Evolutionary conservation across 495 filamentous ascomycete genomes (phyloP).

Genomic region (Penicillium chermesinum): DNA sequence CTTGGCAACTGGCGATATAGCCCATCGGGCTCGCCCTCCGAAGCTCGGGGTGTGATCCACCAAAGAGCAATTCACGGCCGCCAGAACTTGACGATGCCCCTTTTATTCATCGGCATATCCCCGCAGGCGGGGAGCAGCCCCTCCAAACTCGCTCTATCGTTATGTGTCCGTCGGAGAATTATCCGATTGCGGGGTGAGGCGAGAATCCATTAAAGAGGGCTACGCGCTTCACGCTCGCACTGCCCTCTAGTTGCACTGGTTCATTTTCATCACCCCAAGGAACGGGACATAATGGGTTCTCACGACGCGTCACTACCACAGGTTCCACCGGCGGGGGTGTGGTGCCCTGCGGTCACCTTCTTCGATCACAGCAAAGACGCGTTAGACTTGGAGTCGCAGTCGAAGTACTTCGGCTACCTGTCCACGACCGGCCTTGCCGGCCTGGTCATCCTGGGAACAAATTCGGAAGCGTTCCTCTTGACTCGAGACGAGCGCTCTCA

Average conservation of each 20-base stretch:
- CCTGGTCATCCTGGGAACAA: conserved; percentile 59
- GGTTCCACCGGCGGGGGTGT: conserved; percentile 14
- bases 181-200: too few relatives aligned
- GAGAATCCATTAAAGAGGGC: too few relatives aligned
- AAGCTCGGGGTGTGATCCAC: too few relatives aligned
- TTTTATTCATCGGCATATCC: neutral
- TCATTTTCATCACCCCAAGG: too few relatives aligned
- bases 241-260: too few relatives aligned
- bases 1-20: too few relatives aligned
- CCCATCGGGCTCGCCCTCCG: too few relatives aligned
- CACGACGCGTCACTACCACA: conserved; percentile 16
- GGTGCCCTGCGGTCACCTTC: conserved; percentile 34
- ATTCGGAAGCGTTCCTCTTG: conserved; percentile 48
- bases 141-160: neutral
- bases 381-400: conserved; percentile 45
- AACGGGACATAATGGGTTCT: conserved; percentile 1
- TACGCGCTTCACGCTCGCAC: too few relatives aligned
- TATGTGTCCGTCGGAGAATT: too few relatives aligned
- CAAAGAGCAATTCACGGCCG: too few relatives aligned
- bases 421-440: conserved; percentile 46
- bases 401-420: conserved; percentile 53
- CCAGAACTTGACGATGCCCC: neutral
- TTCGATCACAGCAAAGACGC: conserved; percentile 51
- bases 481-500: conserved; percentile 49
- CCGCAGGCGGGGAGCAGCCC: neutral